Conservation (phyloP, 257 asterid genomes). For the Osmanthus fragrans region DNA sequence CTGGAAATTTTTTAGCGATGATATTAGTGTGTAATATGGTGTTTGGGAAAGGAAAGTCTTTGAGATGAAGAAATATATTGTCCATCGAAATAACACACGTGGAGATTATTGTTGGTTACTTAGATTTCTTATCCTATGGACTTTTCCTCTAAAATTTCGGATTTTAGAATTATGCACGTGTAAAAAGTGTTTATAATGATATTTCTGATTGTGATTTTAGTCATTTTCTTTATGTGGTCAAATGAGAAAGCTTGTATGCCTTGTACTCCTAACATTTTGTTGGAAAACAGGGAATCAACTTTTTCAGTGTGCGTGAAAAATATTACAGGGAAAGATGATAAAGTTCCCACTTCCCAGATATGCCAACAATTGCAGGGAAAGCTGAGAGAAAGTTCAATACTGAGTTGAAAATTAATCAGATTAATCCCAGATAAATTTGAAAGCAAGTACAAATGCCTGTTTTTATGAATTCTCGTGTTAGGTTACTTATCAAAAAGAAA, state of each 20-base stretch:
- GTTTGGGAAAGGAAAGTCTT: not conserved
- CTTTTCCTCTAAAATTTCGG: not conserved
- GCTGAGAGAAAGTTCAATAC: not conserved
- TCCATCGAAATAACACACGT: not conserved
- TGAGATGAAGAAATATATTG: not conserved
- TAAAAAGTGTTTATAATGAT: not conserved
- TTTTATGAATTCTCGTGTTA: not conserved
- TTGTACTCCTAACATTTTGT: not conserved
- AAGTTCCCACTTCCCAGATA: not conserved
- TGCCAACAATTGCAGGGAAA: not conserved
- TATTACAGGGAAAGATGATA: not conserved
- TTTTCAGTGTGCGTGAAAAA: not conserved
- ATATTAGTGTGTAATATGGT: not conserved
- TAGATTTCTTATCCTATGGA: not conserved
- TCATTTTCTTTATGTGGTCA: not conserved
- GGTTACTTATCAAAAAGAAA: not conserved
- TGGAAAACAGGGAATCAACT: not conserved
- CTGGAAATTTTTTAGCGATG: not conserved
- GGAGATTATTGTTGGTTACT: not conserved
- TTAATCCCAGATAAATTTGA: not conserved
- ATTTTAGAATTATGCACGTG: no score
- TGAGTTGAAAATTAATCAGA: not conserved
- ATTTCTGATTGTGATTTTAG: not conserved
- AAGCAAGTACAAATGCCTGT: not conserved
- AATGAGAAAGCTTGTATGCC: not conserved